phyloP scores from a whole-genome alignment of 2,329 filamentous ascomycete genomes.

The Pseudopyricularia javanii region DNA sequence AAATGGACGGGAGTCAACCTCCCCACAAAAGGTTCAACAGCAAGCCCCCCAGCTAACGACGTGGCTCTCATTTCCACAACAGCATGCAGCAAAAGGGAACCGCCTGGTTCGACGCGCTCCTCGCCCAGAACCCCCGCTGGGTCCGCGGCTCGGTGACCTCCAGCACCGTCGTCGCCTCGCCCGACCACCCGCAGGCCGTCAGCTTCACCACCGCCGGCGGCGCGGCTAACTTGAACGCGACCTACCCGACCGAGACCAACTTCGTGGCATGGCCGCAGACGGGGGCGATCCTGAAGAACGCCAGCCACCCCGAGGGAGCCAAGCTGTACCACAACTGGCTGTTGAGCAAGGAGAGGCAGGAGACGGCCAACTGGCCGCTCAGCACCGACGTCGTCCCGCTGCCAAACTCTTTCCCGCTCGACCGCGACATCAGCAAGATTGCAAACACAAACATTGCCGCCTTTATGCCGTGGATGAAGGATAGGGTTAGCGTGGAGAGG shows the following conservation, averaged over 20 bases:
- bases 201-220: constrained; percentile 18
- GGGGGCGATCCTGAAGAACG: constrained; percentile 32
- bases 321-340: constrained; percentile 36
- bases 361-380: constrained; percentile 15
- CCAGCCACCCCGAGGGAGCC: constrained; percentile 35
- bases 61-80: not conserved
- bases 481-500: constrained; percentile 27
- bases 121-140: constrained; percentile 37
- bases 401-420: constrained; percentile 13
- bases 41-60: not conserved
- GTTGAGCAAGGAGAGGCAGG: constrained; percentile 26
- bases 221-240: constrained; percentile 10
- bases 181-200: constrained; percentile 15
- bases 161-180: constrained; percentile 14
- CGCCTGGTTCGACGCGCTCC: constrained; percentile 32
- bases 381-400: constrained; percentile 18
- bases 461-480: constrained; percentile 27
- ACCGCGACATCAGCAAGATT: constrained; percentile 14
- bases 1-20: no score
- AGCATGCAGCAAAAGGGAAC: constrained; percentile 26
- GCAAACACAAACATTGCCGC: constrained; percentile 20
- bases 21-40: not conserved
- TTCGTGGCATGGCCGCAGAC: constrained; percentile 36
- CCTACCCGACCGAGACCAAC: constrained; percentile 21
- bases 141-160: constrained; percentile 37